phyloP scores from a whole-genome alignment of 2,329 filamentous ascomycete species.

The Fusarium pininemorale region DNA sequence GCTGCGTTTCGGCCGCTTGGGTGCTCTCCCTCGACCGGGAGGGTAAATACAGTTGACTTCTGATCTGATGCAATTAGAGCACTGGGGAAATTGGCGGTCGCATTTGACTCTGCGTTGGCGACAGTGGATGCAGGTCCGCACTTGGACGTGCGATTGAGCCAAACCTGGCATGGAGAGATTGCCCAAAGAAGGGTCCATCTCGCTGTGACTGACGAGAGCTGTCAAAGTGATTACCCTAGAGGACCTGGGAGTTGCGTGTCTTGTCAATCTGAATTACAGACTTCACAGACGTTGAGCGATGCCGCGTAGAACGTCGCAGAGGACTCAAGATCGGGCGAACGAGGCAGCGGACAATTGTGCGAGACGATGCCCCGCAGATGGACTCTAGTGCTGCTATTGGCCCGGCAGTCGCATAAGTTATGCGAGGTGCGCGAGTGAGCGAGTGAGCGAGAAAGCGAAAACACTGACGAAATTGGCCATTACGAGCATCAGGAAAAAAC shows the following conservation, averaged over 20 bases:
- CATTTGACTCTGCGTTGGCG: background rate
- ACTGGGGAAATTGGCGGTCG: background rate
- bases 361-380: background rate
- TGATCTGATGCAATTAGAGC: background rate
- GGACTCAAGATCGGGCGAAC: background rate
- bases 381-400: background rate
- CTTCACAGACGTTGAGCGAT: background rate
- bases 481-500: background rate
- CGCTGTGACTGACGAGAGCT: background rate
- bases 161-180: background rate
- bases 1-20: background rate
- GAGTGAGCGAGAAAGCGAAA: background rate
- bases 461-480: background rate
- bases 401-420: background rate
- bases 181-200: background rate
- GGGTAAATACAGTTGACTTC: background rate
- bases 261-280: background rate
- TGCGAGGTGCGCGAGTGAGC: background rate
- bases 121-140: background rate
- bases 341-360: background rate
- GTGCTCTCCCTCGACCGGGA: background rate
- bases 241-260: too few species aligned
- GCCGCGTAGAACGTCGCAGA: background rate
- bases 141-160: background rate
- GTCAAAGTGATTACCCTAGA: background rate